Conservation (phyloP, 2,329 filamentous ascomycete species). For the Pseudogymnoascus verrucosus region DNA sequence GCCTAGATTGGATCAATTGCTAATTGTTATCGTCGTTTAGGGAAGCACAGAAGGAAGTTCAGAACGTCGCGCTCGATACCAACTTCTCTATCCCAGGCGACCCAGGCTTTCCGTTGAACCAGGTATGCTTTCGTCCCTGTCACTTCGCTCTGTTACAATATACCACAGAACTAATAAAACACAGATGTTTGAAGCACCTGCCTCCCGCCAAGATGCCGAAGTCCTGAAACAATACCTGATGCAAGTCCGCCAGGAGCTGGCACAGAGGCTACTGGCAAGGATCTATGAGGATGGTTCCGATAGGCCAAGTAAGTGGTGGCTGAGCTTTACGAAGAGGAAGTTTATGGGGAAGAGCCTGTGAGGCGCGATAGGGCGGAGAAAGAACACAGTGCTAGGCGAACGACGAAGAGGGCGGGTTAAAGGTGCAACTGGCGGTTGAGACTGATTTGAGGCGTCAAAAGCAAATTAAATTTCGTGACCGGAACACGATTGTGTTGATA, state of each 20-base stretch:
- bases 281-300: slow-evolving; percentile 76
- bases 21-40: slow-evolving; percentile 19
- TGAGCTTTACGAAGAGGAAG: slow-evolving; percentile 98
- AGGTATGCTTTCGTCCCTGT: slow-evolving; percentile 40
- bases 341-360: slow-evolving; percentile 95
- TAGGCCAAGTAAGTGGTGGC: slow-evolving; percentile 83
- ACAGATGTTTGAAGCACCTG: slow-evolving; percentile 83
- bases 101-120: slow-evolving; percentile 86
- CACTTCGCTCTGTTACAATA: too few relatives aligned
- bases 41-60: slow-evolving; percentile 63
- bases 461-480: slow-evolving; percentile 5
- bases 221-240: slow-evolving; percentile 79
- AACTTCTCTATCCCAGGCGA: slow-evolving; percentile 95
- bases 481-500: neutral
- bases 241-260: slow-evolving; percentile 90
- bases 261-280: slow-evolving; percentile 69
- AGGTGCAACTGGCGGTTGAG: neutral
- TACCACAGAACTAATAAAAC: neutral
- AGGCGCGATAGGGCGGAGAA: slow-evolving; percentile 10
- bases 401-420: neutral
- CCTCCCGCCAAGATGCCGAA: slow-evolving; percentile 83
- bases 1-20: neutral
- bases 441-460: slow-evolving; percentile 4
- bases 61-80: slow-evolving; percentile 81
- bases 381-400: neutral